Percentiles rank a stretch among this genome's conserved stretches.
Evolutionary conservation across 768 basidiomycete species (phyloP).

Genomic region (Agaricus sinodeliciosus): DNA sequence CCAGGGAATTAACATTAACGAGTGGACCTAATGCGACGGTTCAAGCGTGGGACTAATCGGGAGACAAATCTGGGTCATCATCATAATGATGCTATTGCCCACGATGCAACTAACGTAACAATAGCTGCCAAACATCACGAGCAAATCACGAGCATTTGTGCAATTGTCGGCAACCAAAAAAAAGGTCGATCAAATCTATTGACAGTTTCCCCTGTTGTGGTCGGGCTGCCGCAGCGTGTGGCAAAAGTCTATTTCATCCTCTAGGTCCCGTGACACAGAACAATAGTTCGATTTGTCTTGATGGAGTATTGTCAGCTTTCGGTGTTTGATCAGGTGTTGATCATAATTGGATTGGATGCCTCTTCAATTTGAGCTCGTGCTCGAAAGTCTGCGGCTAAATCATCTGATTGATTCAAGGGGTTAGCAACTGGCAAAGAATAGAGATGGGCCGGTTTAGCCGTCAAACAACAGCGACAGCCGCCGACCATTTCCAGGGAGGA

Average conservation of each 20-base stretch:
- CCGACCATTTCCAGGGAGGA: not conserved
- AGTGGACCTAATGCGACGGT: slow-evolving; percentile 2
- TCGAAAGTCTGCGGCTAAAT: not conserved
- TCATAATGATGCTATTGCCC: not conserved
- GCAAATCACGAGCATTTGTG: slow-evolving; percentile 4
- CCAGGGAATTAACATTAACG: slow-evolving; percentile 5
- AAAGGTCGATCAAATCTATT: slow-evolving; percentile 1
- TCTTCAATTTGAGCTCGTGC: not conserved
- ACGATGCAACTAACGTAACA: too few species aligned
- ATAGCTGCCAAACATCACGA: slow-evolving; percentile 4
- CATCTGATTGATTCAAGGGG: slow-evolving; percentile 1
- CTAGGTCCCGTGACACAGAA: slow-evolving; percentile 1
- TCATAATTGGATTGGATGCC: not conserved
- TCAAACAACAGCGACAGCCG: not conserved
- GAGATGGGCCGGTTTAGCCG: not conserved
- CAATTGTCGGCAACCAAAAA: slow-evolving; percentile 12
- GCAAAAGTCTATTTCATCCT: slow-evolving; percentile 10
- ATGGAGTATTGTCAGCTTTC: not conserved
- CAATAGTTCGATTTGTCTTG: not conserved
- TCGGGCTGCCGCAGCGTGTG: not conserved
- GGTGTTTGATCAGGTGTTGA: too few species aligned
- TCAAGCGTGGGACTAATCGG: slow-evolving; percentile 6
- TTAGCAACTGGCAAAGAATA: not conserved
- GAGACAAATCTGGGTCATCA: not conserved
- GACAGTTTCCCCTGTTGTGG: slow-evolving; percentile 1